phyloP scores from a whole-genome alignment of 2,329 filamentous ascomycete genomes.

The Blumeria graminis region DNA sequence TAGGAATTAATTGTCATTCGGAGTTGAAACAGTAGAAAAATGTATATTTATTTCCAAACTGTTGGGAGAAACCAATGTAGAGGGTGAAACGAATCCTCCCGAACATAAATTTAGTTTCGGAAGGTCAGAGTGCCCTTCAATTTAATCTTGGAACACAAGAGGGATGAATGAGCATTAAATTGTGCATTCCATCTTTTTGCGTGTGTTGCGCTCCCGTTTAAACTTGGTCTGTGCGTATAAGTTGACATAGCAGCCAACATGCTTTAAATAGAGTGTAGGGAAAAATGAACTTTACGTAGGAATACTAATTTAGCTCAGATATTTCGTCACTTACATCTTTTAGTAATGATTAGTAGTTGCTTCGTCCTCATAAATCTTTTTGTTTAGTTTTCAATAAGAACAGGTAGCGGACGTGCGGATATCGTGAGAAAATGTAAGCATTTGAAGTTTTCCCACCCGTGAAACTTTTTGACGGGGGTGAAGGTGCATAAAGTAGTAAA shows the following conservation, averaged over 20 bases:
- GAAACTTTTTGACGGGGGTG: neutral
- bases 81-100: constrained; percentile 39
- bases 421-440: too few species aligned
- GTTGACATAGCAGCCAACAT: neutral
- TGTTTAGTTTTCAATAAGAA: too few species aligned
- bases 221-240: neutral
- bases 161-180: constrained; percentile 29
- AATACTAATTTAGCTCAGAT: too few species aligned
- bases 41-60: neutral
- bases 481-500: neutral
- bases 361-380: too few species aligned
- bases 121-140: constrained; percentile 37
- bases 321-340: too few species aligned
- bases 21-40: too few species aligned
- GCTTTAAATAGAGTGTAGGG: neutral
- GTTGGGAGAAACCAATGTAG: constrained; percentile 17
- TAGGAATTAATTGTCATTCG: too few species aligned
- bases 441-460: too few species aligned
- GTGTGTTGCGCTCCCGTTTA: constrained; percentile 20
- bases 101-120: constrained; percentile 20
- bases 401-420: too few species aligned
- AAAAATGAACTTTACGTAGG: too few species aligned
- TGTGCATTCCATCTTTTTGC: constrained; percentile 28
- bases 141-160: constrained; percentile 34
- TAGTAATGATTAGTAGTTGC: too few species aligned